Evolutionary conservation across 768 basidiomycete species (phyloP), one percentile per base, ranked within the genome.

Genomic region (Kwoniella dendrophila): DNA sequence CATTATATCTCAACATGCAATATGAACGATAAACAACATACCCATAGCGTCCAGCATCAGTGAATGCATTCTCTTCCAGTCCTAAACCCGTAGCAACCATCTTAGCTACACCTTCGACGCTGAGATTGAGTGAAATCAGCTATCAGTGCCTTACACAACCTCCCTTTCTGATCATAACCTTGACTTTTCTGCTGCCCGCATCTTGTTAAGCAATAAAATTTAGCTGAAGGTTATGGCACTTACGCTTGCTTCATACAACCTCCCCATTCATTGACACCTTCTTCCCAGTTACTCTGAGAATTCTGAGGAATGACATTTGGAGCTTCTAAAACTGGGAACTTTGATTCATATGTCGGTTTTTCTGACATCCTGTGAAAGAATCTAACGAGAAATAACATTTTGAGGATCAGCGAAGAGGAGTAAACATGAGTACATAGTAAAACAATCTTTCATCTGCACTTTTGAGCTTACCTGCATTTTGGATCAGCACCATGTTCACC

Each of bases 21-120:
- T n/a, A n/a, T n/a, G n/a, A n/a, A n/a, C n/a, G n/a, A n/a, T n/a
- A n/a, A n/a, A n/a, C n/a, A n/a, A n/a, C 85, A 65, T 78, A 88
- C 89, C 93, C 94, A 71, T 92, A 94, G 83, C 81, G 82, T 26
- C 90, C 90, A 16, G 92, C 92, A 22, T 88, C 84, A 38, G 83
- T 85, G 78, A 95, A 90, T 0, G 85, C 83, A n/a, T 84, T 82
- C 20, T 80, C 81, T 50, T 87, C 84, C 22, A 95, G 80, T 10
- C 86, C 92, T 44, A 97, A 83, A 5, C 94, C 94, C 8, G 90
- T 80, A 3, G 92, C 89, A 3, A 85, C 81, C 93, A 96, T 95
- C 77, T 90, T 86, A 1, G 90, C 87, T n/a, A 96, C 83, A 63
- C 86, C 86, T 64, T 89, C 86, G 2, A 96, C 92, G 18, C 92